Conservation (phyloP, 805 yeast species). For the fission yeast (Schizosaccharomyces pombe) region DNA sequence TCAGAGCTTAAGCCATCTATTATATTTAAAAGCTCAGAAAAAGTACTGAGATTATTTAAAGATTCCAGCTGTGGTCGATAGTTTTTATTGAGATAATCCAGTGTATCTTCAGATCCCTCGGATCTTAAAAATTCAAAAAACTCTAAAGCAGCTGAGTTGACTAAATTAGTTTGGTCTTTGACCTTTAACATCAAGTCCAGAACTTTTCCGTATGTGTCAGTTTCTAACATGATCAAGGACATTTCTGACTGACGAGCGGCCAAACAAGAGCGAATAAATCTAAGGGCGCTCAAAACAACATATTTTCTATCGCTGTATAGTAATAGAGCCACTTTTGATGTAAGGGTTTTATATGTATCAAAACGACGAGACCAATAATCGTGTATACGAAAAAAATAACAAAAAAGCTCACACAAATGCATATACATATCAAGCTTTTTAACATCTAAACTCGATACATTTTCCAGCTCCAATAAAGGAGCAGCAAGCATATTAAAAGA, state of each 20-base stretch:
- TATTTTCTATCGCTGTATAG: constrained; percentile 26
- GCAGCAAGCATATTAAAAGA: constrained; percentile 37
- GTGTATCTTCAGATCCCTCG: constrained; percentile 6
- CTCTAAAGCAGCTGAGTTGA: constrained; percentile 56
- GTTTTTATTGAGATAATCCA: not conserved
- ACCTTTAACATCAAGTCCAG: constrained; percentile 28
- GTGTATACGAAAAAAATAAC: constrained; percentile 46
- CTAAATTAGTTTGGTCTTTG: constrained; percentile 31
- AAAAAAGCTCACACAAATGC: constrained; percentile 45
- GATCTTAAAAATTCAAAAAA: constrained; percentile 27
- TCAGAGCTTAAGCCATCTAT: not conserved
- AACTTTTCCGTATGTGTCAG: constrained; percentile 27
- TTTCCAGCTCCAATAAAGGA: constrained; percentile 21
- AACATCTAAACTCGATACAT: constrained; percentile 5
- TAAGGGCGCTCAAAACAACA: constrained; percentile 39
- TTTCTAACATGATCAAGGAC: constrained; percentile 30
- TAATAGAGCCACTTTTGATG: constrained; percentile 31
- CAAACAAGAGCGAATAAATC: constrained; percentile 44
- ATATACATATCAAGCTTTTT: constrained; percentile 20
- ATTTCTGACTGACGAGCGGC: constrained; percentile 39
- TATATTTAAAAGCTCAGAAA: not conserved
- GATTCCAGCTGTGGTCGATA: not conserved
- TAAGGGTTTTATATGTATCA: constrained; percentile 33
- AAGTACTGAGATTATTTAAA: not conserved
- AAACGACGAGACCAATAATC: constrained; percentile 37